Evolutionary conservation across 1,139 yeast genomes (phyloP).

Genomic region (Yamadazyma trypodendri): DNA sequence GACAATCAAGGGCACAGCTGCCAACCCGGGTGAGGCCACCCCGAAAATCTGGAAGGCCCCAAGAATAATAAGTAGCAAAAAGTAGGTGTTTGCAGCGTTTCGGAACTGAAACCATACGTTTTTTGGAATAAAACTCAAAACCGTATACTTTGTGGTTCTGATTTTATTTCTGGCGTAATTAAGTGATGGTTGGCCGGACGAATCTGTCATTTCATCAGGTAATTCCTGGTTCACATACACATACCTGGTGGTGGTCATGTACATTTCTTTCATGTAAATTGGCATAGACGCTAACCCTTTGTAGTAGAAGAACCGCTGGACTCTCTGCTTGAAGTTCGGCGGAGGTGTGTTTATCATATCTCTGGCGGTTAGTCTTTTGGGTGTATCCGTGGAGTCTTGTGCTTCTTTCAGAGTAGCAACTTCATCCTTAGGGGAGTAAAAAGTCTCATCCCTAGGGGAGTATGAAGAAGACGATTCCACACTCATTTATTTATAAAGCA

Average conservation of each 20-base stretch:
- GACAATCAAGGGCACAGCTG: constrained; percentile 92
- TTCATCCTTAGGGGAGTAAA: too few species aligned
- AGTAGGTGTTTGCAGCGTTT: constrained; percentile 88
- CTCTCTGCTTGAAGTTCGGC: constrained; percentile 30
- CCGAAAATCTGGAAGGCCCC: constrained; percentile 92
- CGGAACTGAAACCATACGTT: constrained; percentile 77
- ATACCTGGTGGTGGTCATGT: constrained; percentile 34
- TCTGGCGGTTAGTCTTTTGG: constrained; percentile 1
- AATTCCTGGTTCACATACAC: constrained; percentile 38
- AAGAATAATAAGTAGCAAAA: constrained; percentile 74
- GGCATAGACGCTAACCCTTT: constrained; percentile 38
- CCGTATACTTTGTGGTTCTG: constrained; percentile 94
- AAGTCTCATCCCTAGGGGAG: too few species aligned
- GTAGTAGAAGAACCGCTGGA: constrained; percentile 28
- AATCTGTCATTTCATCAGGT: constrained; percentile 29
- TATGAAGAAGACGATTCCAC: constrained; percentile 10
- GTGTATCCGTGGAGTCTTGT: neutral
- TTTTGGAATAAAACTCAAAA: constrained; percentile 83
- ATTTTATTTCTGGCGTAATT: constrained; percentile 83
- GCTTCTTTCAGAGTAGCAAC: too few species aligned
- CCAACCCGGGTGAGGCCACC: constrained; percentile 82
- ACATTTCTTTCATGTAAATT: constrained; percentile 33
- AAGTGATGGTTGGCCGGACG: constrained; percentile 57
- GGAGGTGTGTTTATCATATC: constrained; percentile 25
- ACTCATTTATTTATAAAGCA: too few species aligned